Base-by-base conservation (phyloP, 352 stramenopile species). In the Globisporangium solare region DNA sequence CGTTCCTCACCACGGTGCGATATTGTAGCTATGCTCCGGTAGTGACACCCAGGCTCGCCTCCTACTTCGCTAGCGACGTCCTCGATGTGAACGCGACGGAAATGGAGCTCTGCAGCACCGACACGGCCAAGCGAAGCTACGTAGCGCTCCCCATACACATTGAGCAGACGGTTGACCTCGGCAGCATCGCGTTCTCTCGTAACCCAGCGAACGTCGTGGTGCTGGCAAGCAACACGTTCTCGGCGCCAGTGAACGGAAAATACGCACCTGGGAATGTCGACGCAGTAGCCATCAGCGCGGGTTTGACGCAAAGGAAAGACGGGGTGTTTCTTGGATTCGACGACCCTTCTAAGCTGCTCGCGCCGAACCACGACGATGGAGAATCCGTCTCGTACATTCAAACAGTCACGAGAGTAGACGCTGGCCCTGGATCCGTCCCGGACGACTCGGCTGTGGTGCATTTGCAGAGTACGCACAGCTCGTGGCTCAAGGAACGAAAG, bases 321-420 rank as follows among this genome's bases (percentile, higher is more conserved):
- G 60, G 64, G 2, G 60, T 63, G 53, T 24, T 76, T 20, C 12
- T 76, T 31, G 65, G 61, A 7, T 40, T 76, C 13, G 65, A 66
- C 24, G 59, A 63, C 37, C 50, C 52, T 37, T n/a, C 10, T 7
- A 42, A 45, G 14, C 51, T 37, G 45, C 17, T 15, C 21, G 14
- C 37, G 31, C 4, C 21, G n/a, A 37, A 56, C 22, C 39, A 40
- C 21, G 4, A 24, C 53, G 42, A 21, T 40, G 5, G 24, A 27
- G 52, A 32, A 5, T 24, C 20, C 15, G 20, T 42, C 5, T 40
- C 51, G 15, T 55, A 64, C 45, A 24, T 58, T 2, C 58, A 64
- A 39, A 59, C 43, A 37, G 45, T 64, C 50, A 58, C 42, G 50
- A 37, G 54, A 21, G 27, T 42, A 12, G 37, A 42, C 37, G 37